phyloP scores from a whole-genome alignment of 2,329 filamentous ascomycete species.

The Paradendryphiella salina region DNA sequence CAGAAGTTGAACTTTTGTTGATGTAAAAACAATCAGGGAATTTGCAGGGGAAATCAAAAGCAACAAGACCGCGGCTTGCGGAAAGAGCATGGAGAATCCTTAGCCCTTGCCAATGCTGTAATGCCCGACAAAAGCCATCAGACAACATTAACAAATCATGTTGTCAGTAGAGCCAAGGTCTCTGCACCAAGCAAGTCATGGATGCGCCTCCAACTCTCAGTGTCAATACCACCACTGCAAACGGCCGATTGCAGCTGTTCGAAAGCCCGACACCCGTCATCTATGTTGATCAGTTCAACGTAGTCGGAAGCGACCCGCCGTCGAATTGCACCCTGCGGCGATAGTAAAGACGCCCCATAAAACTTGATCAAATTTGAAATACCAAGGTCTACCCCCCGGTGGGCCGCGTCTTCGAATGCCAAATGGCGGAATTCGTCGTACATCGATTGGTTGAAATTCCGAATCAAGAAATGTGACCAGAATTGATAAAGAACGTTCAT shows the following conservation, averaged over 20 bases:
- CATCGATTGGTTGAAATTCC: conserved; percentile 74
- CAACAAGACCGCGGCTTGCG: conserved; percentile 23
- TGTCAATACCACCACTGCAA: conserved; percentile 58
- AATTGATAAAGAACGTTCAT: conserved; percentile 73
- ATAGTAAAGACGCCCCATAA: conserved; percentile 62
- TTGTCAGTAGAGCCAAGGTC: conserved; percentile 58
- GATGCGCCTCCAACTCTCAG: conserved; percentile 62
- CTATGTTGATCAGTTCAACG: conserved; percentile 57
- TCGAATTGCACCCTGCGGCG: conserved; percentile 54
- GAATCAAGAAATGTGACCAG: conserved; percentile 72
- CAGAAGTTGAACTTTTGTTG: conserved; percentile 39
- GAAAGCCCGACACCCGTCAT: conserved; percentile 53
- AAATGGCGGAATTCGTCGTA: conserved; percentile 72
- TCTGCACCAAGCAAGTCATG: conserved; percentile 56
- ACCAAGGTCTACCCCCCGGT: conserved; percentile 58
- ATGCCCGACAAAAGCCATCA: not conserved
- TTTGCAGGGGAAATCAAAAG: conserved; percentile 21
- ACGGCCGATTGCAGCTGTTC: conserved; percentile 57
- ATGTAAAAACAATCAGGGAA: conserved; percentile 28
- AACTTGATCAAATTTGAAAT: conserved; percentile 67
- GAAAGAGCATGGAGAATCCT: not conserved
- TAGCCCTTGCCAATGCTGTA: not conserved
- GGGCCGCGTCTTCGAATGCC: conserved; percentile 65
- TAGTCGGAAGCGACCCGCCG: conserved; percentile 60
- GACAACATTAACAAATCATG: conserved; percentile 11